Base-by-base conservation (phyloP, 2,329 filamentous ascomycete species). In the Colletotrichum neosansevieriae region DNA sequence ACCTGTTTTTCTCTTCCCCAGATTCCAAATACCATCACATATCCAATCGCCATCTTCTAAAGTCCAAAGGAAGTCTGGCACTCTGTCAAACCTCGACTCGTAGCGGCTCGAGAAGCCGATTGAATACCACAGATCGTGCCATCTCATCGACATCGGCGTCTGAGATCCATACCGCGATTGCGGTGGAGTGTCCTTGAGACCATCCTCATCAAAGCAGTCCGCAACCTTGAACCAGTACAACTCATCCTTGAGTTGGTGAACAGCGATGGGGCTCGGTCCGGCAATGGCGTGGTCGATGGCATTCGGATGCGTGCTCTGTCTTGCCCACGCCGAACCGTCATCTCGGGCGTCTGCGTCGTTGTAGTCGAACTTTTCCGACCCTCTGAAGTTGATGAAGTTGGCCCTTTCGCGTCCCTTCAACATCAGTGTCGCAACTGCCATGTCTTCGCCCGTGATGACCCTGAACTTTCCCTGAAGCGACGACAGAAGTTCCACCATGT, bases 361-460 rank as follows among this genome's bases (percentile, higher is more conserved):
- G 63, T 74, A 78, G 68, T 76, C 75, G 50, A 77, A 77, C 57
- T 76, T 77, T 60, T 78, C 76, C 1, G 69, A 68, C 24, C 74
- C 75, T 17, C 60, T 66, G 11, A 78, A 70, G 69, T 76, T 78
- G 58, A 77, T 67, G 50, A 78, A 72, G 32, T 73, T 74, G 42
- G 71, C 73, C 17, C 54, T 53, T 63, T 75, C 67, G 3, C 51
- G 60, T 19, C 72, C 74, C 50, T 75, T 73, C 15, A 76, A 70
- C 71, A 78, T 72, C 13, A 78, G 71, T n/a, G 73, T 71, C 1
- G 74, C 73, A 12, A 76, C 63, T 1, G 75, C 72, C 71, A 76
- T 75, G 62, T 78, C 76, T 61, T 78, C 76, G 17, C 76, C 75
- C 9, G 74, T 73, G 13, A 78, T 60, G 1, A 76, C 72, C 17